Conservation (phyloP, 2,329 filamentous ascomycete species). For the Calonectria henricotiae region DNA sequence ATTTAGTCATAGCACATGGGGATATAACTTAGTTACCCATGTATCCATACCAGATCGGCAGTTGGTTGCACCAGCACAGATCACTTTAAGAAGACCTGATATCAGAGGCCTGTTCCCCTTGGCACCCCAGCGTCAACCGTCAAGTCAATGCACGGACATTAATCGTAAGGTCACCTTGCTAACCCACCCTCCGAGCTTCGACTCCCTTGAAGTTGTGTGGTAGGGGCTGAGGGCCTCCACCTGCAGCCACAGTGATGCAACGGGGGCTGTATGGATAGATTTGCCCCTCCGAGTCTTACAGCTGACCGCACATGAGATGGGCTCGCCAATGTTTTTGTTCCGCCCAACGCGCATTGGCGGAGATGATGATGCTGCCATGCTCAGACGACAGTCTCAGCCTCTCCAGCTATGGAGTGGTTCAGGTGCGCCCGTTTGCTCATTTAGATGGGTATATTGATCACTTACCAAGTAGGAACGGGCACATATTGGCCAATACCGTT, state of each 20-base stretch:
- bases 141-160: background rate
- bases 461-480: slow-evolving; percentile 18
- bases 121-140: background rate
- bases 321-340: slow-evolving; percentile 6
- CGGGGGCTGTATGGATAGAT: background rate
- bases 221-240: slow-evolving; percentile 22
- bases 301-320: background rate
- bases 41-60: slow-evolving; percentile 4
- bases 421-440: slow-evolving; percentile 10
- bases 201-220: background rate
- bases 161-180: slow-evolving; percentile 1
- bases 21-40: background rate
- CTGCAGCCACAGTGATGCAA: slow-evolving; percentile 20
- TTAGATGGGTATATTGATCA: slow-evolving; percentile 20
- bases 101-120: background rate
- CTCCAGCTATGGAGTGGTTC: slow-evolving; percentile 14
- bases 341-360: background rate
- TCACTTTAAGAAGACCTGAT: slow-evolving; percentile 1
- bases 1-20: slow-evolving; percentile 17
- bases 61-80: slow-evolving; percentile 4
- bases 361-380: slow-evolving; percentile 26
- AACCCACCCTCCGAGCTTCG: background rate
- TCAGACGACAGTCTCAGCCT: slow-evolving; percentile 26
- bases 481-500: slow-evolving; percentile 32
- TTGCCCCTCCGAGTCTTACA: background rate